Base-by-base conservation (phyloP, 257 asterid species). In the Solanum dulcamara region DNA sequence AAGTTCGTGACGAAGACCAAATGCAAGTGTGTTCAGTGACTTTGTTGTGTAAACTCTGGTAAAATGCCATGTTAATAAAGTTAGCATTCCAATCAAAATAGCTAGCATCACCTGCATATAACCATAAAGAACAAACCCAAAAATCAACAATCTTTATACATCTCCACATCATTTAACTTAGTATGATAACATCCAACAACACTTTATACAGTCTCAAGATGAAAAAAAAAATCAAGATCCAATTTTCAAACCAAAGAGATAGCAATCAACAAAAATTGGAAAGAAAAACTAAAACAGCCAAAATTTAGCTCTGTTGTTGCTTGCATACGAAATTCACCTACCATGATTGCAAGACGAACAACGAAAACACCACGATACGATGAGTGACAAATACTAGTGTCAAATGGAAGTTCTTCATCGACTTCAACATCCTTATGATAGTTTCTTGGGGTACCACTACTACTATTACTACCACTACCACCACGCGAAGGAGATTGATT, bases 301-400 rank as follows among this genome's bases (percentile, higher is more conserved):
- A 38, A 51, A n/a, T 10, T 59, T n/a, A 59, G 11, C 0, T 59
- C 0, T 59, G 4, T 59, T 59, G 32, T n/a, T 59, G 67, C 18
- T 37, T 59, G 67, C 32, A 59, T 6, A 8, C 30, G 67, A 81
- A 15, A 40, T 11, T 14, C 3, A 77, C 89, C 10, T 86, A 95
- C 98, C 99, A 95, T 95, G 88, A 95, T 95, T n/a, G 99, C 98
- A n/a, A 95, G 97, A 59, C 99, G 98, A 87, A 93, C 99, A 10
- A 89, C 95, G 59, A 95, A 95, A 51, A 95, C 99, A 44, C 97
- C 94, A 77, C 94, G 93, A 50, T 92, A 94, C 4, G 98, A 92
- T 5, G 99, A 86, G 35, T 93, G 89, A 86, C 98, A 94, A 51
- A 91, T 85, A 66, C 94, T 84, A 55, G 83, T 91, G 77, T 92